Conservation (phyloP, 1,284 basidiomycete species). For the Peniophora sp. region DNA sequence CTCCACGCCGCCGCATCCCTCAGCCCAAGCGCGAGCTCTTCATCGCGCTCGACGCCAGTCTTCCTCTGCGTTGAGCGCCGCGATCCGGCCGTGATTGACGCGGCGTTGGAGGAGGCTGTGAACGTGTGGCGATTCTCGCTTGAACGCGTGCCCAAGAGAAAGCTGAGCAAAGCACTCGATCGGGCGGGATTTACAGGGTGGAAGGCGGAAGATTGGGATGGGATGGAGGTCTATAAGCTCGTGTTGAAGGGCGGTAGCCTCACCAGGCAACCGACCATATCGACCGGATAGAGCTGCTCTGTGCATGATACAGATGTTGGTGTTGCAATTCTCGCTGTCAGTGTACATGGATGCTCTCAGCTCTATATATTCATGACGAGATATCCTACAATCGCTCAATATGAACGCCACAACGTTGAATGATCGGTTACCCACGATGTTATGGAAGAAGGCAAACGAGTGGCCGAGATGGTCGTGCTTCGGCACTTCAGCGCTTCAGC, state of each 20-base stretch:
- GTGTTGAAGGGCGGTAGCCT: constrained; percentile 3
- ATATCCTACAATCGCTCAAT: no score
- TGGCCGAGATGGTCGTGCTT: no score
- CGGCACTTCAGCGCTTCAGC: no score
- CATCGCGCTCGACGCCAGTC: constrained; percentile 34
- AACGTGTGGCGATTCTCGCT: constrained; percentile 46
- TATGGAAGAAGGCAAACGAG: no score
- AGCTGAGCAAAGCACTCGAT: constrained; percentile 55
- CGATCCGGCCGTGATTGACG: constrained; percentile 60
- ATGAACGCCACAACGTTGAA: no score
- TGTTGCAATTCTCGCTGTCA: no score
- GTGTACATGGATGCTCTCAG: no score
- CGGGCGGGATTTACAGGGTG: constrained; percentile 47
- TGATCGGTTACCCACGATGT: no score
- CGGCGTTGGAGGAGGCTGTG: constrained; percentile 44
- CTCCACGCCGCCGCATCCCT: constrained; percentile 40
- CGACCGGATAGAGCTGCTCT: no score
- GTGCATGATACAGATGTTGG: no score
- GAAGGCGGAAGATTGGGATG: constrained; percentile 67
- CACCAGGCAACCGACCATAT: no score
- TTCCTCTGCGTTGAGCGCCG: constrained; percentile 73
- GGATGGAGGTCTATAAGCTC: constrained; percentile 67
- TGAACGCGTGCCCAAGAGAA: constrained; percentile 51
- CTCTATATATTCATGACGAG: no score
- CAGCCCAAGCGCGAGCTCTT: constrained; percentile 15